Conservation (phyloP, 129 eudicot genomes). For the Glebionis coronaria region DNA sequence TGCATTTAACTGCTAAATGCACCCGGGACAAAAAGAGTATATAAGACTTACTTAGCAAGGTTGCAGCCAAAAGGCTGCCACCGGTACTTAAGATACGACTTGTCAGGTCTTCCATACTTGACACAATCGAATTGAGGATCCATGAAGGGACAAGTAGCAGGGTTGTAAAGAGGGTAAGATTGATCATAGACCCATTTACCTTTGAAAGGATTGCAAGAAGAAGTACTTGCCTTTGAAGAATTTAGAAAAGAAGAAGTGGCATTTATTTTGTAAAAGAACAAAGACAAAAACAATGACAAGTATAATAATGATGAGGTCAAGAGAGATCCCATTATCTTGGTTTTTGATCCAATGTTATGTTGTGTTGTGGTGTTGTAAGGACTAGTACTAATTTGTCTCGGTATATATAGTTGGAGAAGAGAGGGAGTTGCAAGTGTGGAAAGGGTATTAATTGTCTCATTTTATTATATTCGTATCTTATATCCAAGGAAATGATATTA, state of each 20-base stretch:
- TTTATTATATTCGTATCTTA: slow-evolving; percentile 1
- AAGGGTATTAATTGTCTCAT: slow-evolving; percentile 12
- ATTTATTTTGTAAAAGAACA: slow-evolving; percentile 30
- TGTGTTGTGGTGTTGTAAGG: slow-evolving; percentile 25
- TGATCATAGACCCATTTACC: slow-evolving; percentile 85
- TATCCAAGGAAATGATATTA: not conserved
- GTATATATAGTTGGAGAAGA: slow-evolving; percentile 24
- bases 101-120: slow-evolving; percentile 64
- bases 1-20: not conserved
- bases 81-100: slow-evolving; percentile 54
- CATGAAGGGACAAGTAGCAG: slow-evolving; percentile 62
- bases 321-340: slow-evolving; percentile 34
- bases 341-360: slow-evolving; percentile 27
- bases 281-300: slow-evolving; percentile 31
- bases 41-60: slow-evolving; percentile 44
- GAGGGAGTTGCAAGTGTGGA: not conserved
- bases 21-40: not conserved
- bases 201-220: slow-evolving; percentile 49
- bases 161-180: slow-evolving; percentile 81
- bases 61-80: slow-evolving; percentile 81
- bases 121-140: slow-evolving; percentile 65
- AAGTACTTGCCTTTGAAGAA: slow-evolving; percentile 24
- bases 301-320: slow-evolving; percentile 18
- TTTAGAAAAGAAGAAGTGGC: slow-evolving; percentile 35
- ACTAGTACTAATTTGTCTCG: slow-evolving; percentile 19